Evolutionary conservation across 352 stramenopile genomes (phyloP).

Genomic region (Elongisporangium prolatum): DNA sequence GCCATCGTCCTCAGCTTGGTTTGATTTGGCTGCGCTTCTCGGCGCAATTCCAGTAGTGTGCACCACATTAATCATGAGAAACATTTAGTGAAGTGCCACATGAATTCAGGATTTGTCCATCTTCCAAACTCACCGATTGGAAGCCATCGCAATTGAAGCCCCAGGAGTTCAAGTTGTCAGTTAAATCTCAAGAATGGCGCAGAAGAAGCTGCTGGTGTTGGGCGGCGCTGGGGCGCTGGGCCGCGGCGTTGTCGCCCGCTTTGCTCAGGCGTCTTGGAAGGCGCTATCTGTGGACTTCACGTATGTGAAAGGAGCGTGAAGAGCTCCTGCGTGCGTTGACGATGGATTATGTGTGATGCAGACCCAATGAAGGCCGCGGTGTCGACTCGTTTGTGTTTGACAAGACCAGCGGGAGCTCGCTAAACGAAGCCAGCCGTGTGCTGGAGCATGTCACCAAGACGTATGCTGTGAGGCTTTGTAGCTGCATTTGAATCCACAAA

Average conservation of each 20-base stretch:
- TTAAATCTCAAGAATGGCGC: slow-evolving; percentile 9
- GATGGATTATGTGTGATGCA: slow-evolving; percentile 6
- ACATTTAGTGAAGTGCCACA: not conserved
- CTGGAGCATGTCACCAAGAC: slow-evolving; percentile 49
- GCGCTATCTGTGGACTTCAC: slow-evolving; percentile 70
- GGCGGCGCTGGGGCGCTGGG: slow-evolving; percentile 72
- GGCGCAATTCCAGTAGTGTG: not conserved
- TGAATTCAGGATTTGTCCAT: not conserved
- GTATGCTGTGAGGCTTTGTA: slow-evolving; percentile 10
- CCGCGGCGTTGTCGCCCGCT: slow-evolving; percentile 56
- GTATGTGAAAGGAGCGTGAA: slow-evolving; percentile 11
- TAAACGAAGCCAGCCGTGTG: slow-evolving; percentile 47
- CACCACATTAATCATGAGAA: not conserved
- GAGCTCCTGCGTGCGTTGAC: not conserved
- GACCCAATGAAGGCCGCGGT: slow-evolving; percentile 46
- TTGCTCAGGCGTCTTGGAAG: slow-evolving; percentile 58
- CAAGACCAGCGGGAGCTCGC: slow-evolving; percentile 21
- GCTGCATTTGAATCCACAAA: not conserved
- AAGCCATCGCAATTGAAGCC: not conserved
- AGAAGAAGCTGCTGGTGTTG: slow-evolving; percentile 72
- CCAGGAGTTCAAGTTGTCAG: not conserved
- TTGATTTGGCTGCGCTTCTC: not conserved
- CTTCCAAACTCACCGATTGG: not conserved
- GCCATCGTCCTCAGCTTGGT: not conserved
- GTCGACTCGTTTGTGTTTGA: slow-evolving; percentile 48